Base-by-base conservation (phyloP, 768 basidiomycete genomes). In the Calocybe gangraenosa region DNA sequence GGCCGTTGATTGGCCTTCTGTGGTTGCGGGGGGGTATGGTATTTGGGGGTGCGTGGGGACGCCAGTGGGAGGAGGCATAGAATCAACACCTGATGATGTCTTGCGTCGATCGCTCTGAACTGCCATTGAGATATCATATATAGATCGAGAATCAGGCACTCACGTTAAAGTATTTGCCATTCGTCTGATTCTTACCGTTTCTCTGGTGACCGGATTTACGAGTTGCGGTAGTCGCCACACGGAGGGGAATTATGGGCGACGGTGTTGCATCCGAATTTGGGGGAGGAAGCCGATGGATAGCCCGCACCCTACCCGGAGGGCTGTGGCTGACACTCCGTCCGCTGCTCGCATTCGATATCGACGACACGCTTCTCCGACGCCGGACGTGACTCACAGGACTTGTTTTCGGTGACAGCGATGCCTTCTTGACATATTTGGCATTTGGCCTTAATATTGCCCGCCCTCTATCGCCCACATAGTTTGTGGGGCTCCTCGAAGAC, bases 201-300 rank as follows among this genome's bases (percentile, higher is more conserved):
- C 51, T 65, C 41, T 62, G 39, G 53, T 42, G 31, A 59, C 62
- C 44, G 57, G 59, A 37, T 22, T 54, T 53, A 49, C 58, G 55
- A 42, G 58, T 20, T 19, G 46, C 43, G 14, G 44, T 40, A 15
- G 40, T 22, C n/a, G 47, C 34, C 23, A 39, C 19, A 37, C 44
- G 48, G 7, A 44, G 25, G 28, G 49, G 25, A 30, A 41, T 37
- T 22, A 45, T 42, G 3, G 53, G 68, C 53, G 57, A 71, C 10
- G 73, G 65, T 15, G 67, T 70, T 11, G 73, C 61, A 13, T 68
- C 42, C 17, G 52, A 48, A 40, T 60, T 53, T 34, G 52, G 50
- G 15, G 64, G 48, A 28, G 87, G 85, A 17, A 87, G 68, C 31
- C 84, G 76, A 58, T 87, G 84, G 32, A 84, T 71, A 9, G 81